These are phyloP conservation scores for Pseudogymnoascus sp. DNA, from an alignment of 2,329 filamentous ascomycete species.

Conservation along the genomic window DNA sequence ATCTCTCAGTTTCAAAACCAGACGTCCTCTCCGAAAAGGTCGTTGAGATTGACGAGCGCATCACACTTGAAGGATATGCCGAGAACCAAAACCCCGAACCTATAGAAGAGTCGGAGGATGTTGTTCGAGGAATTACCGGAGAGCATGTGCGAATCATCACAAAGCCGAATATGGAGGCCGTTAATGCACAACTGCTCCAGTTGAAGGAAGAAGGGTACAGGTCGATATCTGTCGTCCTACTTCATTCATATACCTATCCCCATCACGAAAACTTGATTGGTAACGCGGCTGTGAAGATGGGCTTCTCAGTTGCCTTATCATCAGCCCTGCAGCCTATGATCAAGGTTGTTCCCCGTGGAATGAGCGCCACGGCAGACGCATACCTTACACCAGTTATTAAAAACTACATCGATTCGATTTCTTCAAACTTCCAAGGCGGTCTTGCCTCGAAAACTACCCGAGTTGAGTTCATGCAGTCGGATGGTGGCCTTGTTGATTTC, in stretches of 20 bases:
- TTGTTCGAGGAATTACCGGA: slow-evolving; percentile 57
- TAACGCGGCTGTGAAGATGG: slow-evolving; percentile 53
- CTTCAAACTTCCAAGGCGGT: slow-evolving; percentile 56
- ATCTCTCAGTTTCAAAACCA: slow-evolving; percentile 59
- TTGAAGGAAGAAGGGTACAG: slow-evolving; percentile 52
- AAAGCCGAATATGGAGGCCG: slow-evolving; percentile 40
- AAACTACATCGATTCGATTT: slow-evolving; percentile 59
- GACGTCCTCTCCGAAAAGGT: slow-evolving; percentile 61
- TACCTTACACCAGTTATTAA: slow-evolving; percentile 62
- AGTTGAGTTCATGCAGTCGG: slow-evolving; percentile 62
- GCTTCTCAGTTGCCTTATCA: slow-evolving; percentile 58
- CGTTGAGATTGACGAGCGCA: slow-evolving; percentile 63
- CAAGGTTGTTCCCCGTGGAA: slow-evolving; percentile 59
- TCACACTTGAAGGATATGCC: slow-evolving; percentile 64
- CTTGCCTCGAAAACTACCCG: slow-evolving; percentile 54
- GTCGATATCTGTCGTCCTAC: slow-evolving; percentile 59
- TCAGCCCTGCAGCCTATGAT: slow-evolving; percentile 66
- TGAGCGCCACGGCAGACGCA: slow-evolving; percentile 60
- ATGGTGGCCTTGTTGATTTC: slow-evolving; percentile 38
- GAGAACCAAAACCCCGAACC: slow-evolving; percentile 62
- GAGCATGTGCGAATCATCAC: slow-evolving; percentile 55
- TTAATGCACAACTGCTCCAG: slow-evolving; percentile 39
- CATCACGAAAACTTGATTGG: slow-evolving; percentile 57
- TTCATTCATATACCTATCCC: slow-evolving; percentile 65
- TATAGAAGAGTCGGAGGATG: slow-evolving; percentile 41